Conservation (phyloP, 257 asterid genomes). For the Nicotiana noctiflora region DNA sequence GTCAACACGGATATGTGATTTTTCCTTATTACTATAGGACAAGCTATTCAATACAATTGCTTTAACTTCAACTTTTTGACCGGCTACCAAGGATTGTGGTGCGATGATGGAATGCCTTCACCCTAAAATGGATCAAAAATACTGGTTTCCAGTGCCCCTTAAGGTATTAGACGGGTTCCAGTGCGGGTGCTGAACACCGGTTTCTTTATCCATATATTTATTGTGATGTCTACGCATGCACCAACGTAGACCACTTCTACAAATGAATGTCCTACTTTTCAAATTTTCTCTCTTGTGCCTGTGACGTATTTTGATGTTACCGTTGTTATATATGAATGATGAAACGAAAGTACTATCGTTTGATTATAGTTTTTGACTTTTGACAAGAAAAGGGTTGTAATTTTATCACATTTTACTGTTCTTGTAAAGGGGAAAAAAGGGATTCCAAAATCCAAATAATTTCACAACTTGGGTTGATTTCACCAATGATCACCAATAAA, state of each 20-base stretch:
- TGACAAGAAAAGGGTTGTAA: neutral
- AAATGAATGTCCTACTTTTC: neutral
- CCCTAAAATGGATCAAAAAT: too few relatives aligned
- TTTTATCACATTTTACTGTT: neutral
- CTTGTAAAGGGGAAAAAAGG: neutral
- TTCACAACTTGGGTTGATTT: neutral
- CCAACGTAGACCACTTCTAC: neutral
- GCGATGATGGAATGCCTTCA: too few relatives aligned
- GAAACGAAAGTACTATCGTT: neutral
- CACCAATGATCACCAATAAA: neutral
- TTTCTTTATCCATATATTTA: neutral
- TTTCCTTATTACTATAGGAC: too few relatives aligned
- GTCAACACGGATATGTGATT: too few relatives aligned
- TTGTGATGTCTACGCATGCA: neutral
- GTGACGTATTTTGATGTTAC: neutral
- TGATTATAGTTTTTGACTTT: too few relatives aligned
- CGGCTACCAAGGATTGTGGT: too few relatives aligned
- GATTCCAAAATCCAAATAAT: neutral
- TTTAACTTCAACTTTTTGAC: too few relatives aligned
- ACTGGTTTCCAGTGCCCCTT: too few relatives aligned
- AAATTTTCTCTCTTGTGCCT: neutral
- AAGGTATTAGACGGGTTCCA: too few relatives aligned
- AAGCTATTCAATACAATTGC: too few relatives aligned
- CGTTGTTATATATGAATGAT: too few relatives aligned
- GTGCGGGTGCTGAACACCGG: too few relatives aligned